Base-by-base conservation (phyloP, 192 early-diverging fungal genomes). In the Coemansia interrupta region DNA sequence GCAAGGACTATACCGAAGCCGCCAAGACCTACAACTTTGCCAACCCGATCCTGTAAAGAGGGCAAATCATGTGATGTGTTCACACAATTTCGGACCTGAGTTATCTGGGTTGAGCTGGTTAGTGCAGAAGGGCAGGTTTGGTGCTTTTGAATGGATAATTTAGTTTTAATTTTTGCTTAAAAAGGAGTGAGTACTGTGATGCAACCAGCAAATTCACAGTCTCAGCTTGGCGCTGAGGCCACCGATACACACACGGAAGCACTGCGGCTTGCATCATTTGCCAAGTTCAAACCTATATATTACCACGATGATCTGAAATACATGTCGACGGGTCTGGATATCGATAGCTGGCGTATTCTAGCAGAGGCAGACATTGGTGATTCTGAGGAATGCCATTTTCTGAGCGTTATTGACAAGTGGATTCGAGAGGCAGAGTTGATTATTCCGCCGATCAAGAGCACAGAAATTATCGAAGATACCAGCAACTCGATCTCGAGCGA, bases 391-490 rank as follows among this genome's bases (percentile, higher is more conserved):
- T 19, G 42, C 0, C 70, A 79, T 18, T 79, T 79, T 48, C 62
- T 72, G 15, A 50, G 46, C 29, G 76, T 79, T 22, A 47, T 79
- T 68, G 72, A 78, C 22, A 81, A 78, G 20, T 89, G 87, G 87
- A 82, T 83, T 14, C 23, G 42, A 22, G 82, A 83, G 18, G 83
- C 87, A 15, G 81, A 85, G 39, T 63, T 63, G 18, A 65, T 85
- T 32, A 85, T 87, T 13, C 87, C 87, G 26, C 87, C 87, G 0
- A 63, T 89, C 20, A 63, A 80, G 36, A 67, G 62, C 24, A 80
- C 84, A 1, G 81, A 80, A 11, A 74, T 78, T 20, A 12, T 61
- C 5, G 59, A 51, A 9, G 30, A 30, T 15, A 26, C 26, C 6
- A 14, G 29, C 26, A 5, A 18, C 8, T 41, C 45, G 30, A 9